Conservation (phyloP, 2,329 filamentous ascomycete genomes). For the Penicillium sp. region DNA sequence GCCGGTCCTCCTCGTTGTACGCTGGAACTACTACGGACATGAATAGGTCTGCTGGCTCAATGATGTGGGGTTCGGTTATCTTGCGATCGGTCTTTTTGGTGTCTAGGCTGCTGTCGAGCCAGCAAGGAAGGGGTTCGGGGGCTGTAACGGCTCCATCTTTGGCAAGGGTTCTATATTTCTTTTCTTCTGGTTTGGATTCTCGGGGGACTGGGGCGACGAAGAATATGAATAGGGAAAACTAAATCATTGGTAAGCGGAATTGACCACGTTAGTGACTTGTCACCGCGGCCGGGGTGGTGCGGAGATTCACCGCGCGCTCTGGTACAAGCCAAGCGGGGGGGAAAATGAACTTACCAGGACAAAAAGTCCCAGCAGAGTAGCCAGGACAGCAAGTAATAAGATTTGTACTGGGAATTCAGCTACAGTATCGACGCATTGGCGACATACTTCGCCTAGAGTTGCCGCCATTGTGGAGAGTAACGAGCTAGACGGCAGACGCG, state of each 20-base stretch:
- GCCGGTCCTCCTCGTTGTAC: constrained; percentile 86
- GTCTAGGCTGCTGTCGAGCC: constrained; percentile 74
- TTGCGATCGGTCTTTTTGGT: constrained; percentile 53
- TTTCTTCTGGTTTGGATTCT: constrained; percentile 71
- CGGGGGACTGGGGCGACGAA: constrained; percentile 80
- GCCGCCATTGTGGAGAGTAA: constrained; percentile 26
- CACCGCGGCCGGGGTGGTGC: neutral
- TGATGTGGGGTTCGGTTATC: constrained; percentile 60
- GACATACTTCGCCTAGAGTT: constrained; percentile 31
- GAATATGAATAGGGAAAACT: constrained; percentile 69
- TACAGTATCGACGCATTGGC: constrained; percentile 33
- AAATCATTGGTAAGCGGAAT: neutral
- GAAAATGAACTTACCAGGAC: constrained; percentile 33
- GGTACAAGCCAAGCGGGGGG: neutral
- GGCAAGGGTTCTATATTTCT: constrained; percentile 75
- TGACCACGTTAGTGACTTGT: neutral
- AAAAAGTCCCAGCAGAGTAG: constrained; percentile 33
- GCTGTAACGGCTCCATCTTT: constrained; percentile 59
- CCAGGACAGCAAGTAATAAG: constrained; percentile 29
- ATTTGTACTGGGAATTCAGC: constrained; percentile 30
- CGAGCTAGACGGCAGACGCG: constrained; percentile 3
- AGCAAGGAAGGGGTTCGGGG: constrained; percentile 69
- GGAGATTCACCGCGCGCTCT: neutral
- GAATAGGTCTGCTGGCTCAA: constrained; percentile 75
- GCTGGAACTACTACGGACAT: constrained; percentile 92